Evolutionary conservation across 768 basidiomycete species (phyloP), one percentile per base, ranked within the genome.

Genomic region (Suillus fuscotomentosus): DNA sequence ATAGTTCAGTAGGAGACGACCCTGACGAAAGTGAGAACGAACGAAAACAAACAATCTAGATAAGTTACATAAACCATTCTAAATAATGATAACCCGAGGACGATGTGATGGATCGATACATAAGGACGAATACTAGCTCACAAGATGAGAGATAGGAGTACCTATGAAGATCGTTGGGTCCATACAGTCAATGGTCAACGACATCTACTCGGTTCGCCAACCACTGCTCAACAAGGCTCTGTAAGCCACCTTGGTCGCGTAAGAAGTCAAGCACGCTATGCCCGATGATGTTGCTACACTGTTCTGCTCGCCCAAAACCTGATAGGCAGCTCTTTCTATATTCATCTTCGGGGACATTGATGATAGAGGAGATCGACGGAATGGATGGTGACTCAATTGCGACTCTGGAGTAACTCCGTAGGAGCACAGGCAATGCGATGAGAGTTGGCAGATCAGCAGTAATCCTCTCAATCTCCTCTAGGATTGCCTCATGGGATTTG

Each of bases 301-400:
- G 89, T 67, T 93, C 91, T 45, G 91, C 92, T 61, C 90, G 80
- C 15, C 88, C 86, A 72, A 93, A 94, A 24, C 92, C 92, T 48
- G 85, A 78, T 43, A 94, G 76, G 73, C 88, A 92, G 43, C 83
- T 84, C 68, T 80, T 83, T 63, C 91, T 81, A 70, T 93, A 94
- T 66, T 84, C 84, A 9, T 80, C 82, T 68, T 88, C 90, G 0
- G 83, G 69, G 8, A 92, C 71, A 24, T 84, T 84, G 47, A 92
- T 73, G 66, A 91, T 79, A 22, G 77, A 69, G 13, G 88, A 75
- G 2, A 47, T 17, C 36, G 50, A 60, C 31, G 6, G 27, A 50
- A 27, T 68, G 45, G 15, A 41, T 24, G 17, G 45, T 11, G 60
- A 39, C 43, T 31, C 43, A 11, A 17, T 24, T 27, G 31, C 6